phyloP scores from a whole-genome alignment of 768 basidiomycete species.

The Asterophora parasitica region DNA sequence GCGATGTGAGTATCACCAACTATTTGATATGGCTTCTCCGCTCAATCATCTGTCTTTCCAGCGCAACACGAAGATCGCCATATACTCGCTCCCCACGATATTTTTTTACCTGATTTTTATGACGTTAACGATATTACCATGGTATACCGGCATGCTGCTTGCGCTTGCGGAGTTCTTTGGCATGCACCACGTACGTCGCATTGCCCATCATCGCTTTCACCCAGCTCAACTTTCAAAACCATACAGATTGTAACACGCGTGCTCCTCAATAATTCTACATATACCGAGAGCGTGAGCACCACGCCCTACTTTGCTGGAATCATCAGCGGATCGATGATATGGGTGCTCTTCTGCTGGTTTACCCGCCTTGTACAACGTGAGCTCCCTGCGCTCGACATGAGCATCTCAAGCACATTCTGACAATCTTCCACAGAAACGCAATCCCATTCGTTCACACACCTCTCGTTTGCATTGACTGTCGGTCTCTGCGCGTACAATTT shows the following conservation, averaged over 20 bases:
- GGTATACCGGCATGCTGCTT: constrained; percentile 84
- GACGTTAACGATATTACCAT: constrained; percentile 78
- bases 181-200: constrained; percentile 85
- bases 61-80: constrained; percentile 78
- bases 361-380: constrained; percentile 70
- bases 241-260: constrained; percentile 77
- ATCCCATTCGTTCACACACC: constrained; percentile 68
- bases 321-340: constrained; percentile 78
- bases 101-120: constrained; percentile 82
- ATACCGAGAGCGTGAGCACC: constrained; percentile 77
- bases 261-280: constrained; percentile 73
- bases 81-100: constrained; percentile 73
- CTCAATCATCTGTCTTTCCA: constrained; percentile 24
- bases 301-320: constrained; percentile 94
- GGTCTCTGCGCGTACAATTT: constrained; percentile 84
- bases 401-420: constrained; percentile 7
- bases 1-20: constrained; percentile 45
- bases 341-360: constrained; percentile 83
- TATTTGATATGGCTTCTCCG: background rate
- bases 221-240: constrained; percentile 7
- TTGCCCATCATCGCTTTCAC: constrained; percentile 3
- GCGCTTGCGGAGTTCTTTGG: constrained; percentile 85
- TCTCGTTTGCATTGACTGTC: constrained; percentile 67
- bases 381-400: constrained; percentile 9
- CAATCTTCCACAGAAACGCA: constrained; percentile 53